Evolutionary conservation across 192 early-diverging fungal genomes (phyloP).

Genomic region (Coemansia sp.): DNA sequence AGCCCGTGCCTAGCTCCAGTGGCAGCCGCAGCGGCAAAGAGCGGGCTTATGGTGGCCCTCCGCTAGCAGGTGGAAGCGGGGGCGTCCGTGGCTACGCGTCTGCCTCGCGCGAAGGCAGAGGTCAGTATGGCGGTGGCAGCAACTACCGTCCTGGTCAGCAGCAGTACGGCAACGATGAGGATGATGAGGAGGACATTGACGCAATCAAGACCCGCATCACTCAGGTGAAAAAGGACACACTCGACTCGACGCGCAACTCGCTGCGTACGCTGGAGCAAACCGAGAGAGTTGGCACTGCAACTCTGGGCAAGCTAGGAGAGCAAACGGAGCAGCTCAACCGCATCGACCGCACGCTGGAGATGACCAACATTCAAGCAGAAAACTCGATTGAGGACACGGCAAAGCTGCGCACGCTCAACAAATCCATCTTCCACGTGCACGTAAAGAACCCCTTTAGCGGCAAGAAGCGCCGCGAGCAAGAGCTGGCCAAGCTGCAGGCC

Average conservation of each 20-base stretch:
- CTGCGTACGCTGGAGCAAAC: constrained; percentile 61
- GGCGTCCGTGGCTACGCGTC: constrained; percentile 34
- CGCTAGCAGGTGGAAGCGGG: background rate
- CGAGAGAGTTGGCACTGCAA: constrained; percentile 57
- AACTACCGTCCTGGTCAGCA: constrained; percentile 17
- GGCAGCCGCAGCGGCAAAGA: background rate
- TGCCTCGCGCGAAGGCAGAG: constrained; percentile 23
- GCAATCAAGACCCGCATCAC: constrained; percentile 62
- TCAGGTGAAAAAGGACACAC: constrained; percentile 62
- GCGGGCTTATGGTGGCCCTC: background rate
- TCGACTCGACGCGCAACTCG: constrained; percentile 64
- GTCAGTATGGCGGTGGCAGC: constrained; percentile 8
- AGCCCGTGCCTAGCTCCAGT: background rate
- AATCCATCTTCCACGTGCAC: constrained; percentile 70
- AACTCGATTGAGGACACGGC: constrained; percentile 36
- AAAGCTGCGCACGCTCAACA: constrained; percentile 57
- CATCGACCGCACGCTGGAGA: constrained; percentile 66
- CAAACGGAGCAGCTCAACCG: constrained; percentile 55
- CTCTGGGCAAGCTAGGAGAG: constrained; percentile 64
- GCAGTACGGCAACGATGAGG: constrained; percentile 17
- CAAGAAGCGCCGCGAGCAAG: constrained; percentile 57
- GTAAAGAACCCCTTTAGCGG: constrained; percentile 68
- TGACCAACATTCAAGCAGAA: constrained; percentile 39
- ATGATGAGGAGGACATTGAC: constrained; percentile 64
- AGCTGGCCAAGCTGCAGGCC: constrained; percentile 56